Evolutionary conservation across 108 stramenopile genomes (phyloP).

Genomic region (Cyclotella kingstonii): DNA sequence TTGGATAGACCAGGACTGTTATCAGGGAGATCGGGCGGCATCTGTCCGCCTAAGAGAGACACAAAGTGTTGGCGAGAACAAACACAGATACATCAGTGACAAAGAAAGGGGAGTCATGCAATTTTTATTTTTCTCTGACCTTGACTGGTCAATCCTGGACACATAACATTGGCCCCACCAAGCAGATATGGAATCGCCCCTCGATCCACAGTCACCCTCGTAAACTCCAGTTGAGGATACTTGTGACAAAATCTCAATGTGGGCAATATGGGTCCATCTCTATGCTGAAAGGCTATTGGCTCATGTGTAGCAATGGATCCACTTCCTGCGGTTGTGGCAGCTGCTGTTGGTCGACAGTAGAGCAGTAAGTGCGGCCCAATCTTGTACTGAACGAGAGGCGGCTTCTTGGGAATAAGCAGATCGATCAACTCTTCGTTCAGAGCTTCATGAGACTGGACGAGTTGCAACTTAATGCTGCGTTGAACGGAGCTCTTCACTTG

Average conservation of each 20-base stretch:
- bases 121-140: neutral
- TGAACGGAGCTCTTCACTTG: constrained; percentile 86
- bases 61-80: neutral
- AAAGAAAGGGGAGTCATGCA: no score
- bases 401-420: constrained; percentile 88
- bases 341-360: constrained; percentile 52
- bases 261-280: constrained; percentile 94
- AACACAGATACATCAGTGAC: neutral
- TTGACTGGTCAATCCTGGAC: constrained; percentile 92
- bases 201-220: constrained; percentile 73
- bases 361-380: constrained; percentile 79
- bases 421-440: constrained; percentile 84
- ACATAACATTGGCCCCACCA: constrained; percentile 98
- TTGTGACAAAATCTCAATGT: constrained; percentile 86
- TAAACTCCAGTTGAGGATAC: constrained; percentile 70
- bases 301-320: no score
- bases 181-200: constrained; percentile 96
- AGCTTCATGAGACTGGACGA: constrained; percentile 62
- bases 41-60: constrained; percentile 49
- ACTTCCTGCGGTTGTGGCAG: constrained; percentile 15
- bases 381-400: constrained; percentile 83
- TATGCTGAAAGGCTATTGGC: constrained; percentile 88
- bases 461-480: constrained; percentile 72
- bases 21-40: constrained; percentile 74
- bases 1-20: constrained; percentile 67